Conservation (phyloP, 1,284 basidiomycete species). For the Chondrostereum purpureum region DNA sequence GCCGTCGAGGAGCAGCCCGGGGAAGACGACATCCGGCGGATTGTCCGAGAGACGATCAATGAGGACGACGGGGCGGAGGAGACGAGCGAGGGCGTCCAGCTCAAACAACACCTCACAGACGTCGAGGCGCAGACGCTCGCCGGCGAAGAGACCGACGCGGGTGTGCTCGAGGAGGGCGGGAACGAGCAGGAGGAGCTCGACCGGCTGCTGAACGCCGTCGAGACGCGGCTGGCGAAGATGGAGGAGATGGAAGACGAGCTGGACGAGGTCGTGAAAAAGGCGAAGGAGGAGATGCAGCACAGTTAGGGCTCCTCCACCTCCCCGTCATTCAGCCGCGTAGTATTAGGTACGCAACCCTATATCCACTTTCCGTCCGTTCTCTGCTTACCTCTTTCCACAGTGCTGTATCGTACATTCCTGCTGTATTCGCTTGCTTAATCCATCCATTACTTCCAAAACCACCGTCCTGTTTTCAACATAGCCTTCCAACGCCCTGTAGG, state of each 20-base stretch:
- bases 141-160: neutral
- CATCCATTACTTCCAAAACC: too few species aligned
- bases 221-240: conserved; percentile 4
- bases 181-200: conserved; percentile 9
- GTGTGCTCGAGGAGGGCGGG: neutral
- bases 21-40: conserved; percentile 7
- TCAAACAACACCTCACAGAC: neutral
- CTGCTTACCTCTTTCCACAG: too few species aligned
- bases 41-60: conserved; percentile 1
- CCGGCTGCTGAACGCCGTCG: conserved; percentile 4
- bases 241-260: conserved; percentile 8
- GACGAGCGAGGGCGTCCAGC: conserved; percentile 2
- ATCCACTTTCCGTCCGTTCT: too few species aligned
- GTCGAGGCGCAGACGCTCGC: neutral
- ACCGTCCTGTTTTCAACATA: too few species aligned
- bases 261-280: neutral
- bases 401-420: too few species aligned
- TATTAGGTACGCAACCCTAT: too few species aligned
- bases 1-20: conserved; percentile 5
- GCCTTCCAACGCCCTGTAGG: too few species aligned
- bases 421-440: too few species aligned
- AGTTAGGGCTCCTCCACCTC: neutral
- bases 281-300: neutral
- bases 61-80: conserved; percentile 4
- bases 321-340: too few species aligned